Conservation (phyloP, 257 asterid genomes). For the Primulina eburnea region DNA sequence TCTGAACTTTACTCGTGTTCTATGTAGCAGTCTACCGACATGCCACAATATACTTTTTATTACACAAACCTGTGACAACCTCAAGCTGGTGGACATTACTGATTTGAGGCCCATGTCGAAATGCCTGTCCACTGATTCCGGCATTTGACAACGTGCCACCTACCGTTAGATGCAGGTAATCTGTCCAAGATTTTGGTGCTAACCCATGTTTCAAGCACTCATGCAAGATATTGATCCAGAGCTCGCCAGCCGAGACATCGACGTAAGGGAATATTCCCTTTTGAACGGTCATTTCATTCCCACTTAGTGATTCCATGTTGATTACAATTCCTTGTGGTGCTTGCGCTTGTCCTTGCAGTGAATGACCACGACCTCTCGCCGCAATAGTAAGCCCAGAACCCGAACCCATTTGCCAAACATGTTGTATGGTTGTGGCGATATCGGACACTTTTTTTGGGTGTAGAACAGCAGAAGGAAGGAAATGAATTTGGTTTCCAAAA, state of each 20-base stretch:
- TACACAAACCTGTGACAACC: slow-evolving; percentile 81
- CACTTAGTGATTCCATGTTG: slow-evolving; percentile 58
- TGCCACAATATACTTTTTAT: neutral
- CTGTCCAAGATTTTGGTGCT: slow-evolving; percentile 95
- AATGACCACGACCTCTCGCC: slow-evolving; percentile 85
- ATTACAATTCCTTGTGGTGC: slow-evolving; percentile 71
- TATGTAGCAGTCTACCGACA: neutral
- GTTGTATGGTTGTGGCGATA: slow-evolving; percentile 57
- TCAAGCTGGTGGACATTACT: slow-evolving; percentile 83
- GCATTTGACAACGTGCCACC: slow-evolving; percentile 94
- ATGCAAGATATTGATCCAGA: slow-evolving; percentile 76
- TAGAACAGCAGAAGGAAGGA: slow-evolving; percentile 69
- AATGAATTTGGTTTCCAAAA: slow-evolving; percentile 67
- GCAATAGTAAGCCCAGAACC: slow-evolving; percentile 57
- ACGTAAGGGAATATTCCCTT: slow-evolving; percentile 50
- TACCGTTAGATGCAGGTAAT: slow-evolving; percentile 77
- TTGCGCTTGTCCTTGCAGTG: slow-evolving; percentile 74
- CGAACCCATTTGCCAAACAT: slow-evolving; percentile 76
- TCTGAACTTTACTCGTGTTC: slow-evolving; percentile 12
- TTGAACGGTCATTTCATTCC: slow-evolving; percentile 52
- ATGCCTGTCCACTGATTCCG: slow-evolving; percentile 94
- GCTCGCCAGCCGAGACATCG: slow-evolving; percentile 72
- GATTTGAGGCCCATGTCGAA: slow-evolving; percentile 92
- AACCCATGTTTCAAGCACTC: slow-evolving; percentile 65
- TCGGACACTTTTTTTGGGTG: slow-evolving; percentile 73